phyloP scores from a whole-genome alignment of 441 rosid species.

The Cnidoscolus chayamansa region DNA sequence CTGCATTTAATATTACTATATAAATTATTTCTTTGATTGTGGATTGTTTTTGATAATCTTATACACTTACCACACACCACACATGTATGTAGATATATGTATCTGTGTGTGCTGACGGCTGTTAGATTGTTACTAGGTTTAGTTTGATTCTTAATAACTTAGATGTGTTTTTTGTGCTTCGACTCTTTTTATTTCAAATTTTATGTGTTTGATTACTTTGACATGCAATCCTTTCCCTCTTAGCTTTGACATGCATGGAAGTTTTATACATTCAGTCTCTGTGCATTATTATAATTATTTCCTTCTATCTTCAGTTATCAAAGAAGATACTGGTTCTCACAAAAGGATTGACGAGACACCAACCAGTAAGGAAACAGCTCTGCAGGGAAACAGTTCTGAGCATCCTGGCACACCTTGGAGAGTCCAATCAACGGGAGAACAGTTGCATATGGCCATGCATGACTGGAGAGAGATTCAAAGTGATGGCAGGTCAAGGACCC shows the following conservation, averaged over 20 bases:
- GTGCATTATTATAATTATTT: conserved; percentile 5
- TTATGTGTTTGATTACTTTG: not conserved
- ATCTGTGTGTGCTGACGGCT: not conserved
- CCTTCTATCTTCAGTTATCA: conserved; percentile 44
- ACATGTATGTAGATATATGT: not conserved
- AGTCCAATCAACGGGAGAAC: conserved; percentile 51
- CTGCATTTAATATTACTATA: not conserved
- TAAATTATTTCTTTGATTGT: not conserved
- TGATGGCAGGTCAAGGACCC: conserved; percentile 44
- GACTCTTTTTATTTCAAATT: not conserved
- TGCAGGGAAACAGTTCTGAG: conserved; percentile 43
- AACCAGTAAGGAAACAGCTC: conserved; percentile 37
- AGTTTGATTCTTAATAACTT: not conserved
- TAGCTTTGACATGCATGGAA: not conserved
- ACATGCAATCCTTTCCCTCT: not conserved
- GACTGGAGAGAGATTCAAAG: conserved; percentile 54
- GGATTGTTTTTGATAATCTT: not conserved
- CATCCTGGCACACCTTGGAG: conserved; percentile 54
- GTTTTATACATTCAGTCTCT: not conserved
- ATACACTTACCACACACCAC: not conserved
- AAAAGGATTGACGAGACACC: conserved; percentile 51
- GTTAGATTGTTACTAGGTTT: not conserved
- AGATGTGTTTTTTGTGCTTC: not conserved
- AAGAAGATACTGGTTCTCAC: conserved; percentile 44
- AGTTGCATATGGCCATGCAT: conserved; percentile 32